Base-by-base conservation (phyloP, 352 stramenopile species). In the Pythium grandisporangium region DNA sequence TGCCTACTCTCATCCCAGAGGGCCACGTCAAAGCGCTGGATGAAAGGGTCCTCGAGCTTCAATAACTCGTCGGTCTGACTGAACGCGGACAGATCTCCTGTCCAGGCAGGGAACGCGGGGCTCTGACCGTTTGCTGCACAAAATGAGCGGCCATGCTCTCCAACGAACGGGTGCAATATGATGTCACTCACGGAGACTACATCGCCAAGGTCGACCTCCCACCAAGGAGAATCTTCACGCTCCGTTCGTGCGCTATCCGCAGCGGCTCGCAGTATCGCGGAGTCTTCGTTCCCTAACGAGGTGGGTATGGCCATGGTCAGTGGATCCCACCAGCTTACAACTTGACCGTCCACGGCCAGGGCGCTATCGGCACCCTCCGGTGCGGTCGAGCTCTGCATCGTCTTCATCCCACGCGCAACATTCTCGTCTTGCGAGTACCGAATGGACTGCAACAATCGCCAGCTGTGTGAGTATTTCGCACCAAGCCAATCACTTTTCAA, bases 121-220 rank as follows among this genome's bases (percentile, higher is more conserved):
- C 14, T 8, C 16, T 13, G 19, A 40, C 21, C 11, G 33, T 37
- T 36, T 6, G 21, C 22, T 33, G 32, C 6, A 27, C 66, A 86
- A 14, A 70, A 67, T 2, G 53, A 49, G 0, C 58, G 55, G 6
- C 58, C 70, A 35, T 53, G 35, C 22, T 48, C 62, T 2, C 72
- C 72, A 10, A 72, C 41, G 37, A 63, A 84, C 6, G 70, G 73
- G 37, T 64, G 82, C 14, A 86, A 11, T 7, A 70, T 45, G 11
- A 90, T 43, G 6, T 50, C 54, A 13, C 57, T 48, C 35, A 90
- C 67, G 4, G 76, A 56, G 7, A 70, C 53, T 4, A 62, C 23
- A 1, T 17, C 44, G 0, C 73, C 73, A 4, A 90, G 35, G 45
- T 90, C 76, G 5, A 90, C 64, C 59, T 84, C 61, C 73, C 73